Percentiles rank a stretch among this genome's conserved stretches.
phyloP scores from a whole-genome alignment of 116 monocot species.

The Posidonia oceanica region DNA sequence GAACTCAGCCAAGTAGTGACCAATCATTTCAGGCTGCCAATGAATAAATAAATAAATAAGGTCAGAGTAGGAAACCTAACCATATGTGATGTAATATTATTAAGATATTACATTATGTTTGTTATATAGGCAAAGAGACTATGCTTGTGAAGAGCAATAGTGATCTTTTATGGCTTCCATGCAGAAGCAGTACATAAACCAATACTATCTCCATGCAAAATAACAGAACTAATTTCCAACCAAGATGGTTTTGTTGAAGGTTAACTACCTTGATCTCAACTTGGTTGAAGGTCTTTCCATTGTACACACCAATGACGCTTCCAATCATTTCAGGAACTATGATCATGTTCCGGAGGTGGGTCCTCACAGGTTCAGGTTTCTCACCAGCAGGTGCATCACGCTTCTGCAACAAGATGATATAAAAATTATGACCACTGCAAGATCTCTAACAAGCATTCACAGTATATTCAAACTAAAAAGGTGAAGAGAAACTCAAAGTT shows the following conservation, averaged over 20 bases:
- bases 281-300: conserved; percentile 56
- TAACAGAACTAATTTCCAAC: too few species aligned
- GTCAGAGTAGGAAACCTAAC: not conserved
- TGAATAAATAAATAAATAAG: not conserved
- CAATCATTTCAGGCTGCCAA: conserved; percentile 62
- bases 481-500: not conserved
- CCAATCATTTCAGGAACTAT: conserved; percentile 77
- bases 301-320: conserved; percentile 62
- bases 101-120: too few species aligned
- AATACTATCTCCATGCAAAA: too few species aligned
- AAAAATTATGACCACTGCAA: not conserved
- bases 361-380: conserved; percentile 63
- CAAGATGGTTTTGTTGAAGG: too few species aligned
- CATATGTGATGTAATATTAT: too few species aligned
- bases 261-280: conserved; percentile 40
- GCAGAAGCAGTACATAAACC: too few species aligned
- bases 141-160: too few species aligned
- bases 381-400: conserved; percentile 49
- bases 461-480: too few species aligned
- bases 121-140: too few species aligned
- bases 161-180: too few species aligned
- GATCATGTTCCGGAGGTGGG: conserved; percentile 61
- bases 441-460: too few species aligned
- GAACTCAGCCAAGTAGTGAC: conserved; percentile 75
- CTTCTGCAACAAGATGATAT: conserved; percentile 21